Conservation (phyloP, 2,329 filamentous ascomycete genomes). For the Alternaria gaisen region DNA sequence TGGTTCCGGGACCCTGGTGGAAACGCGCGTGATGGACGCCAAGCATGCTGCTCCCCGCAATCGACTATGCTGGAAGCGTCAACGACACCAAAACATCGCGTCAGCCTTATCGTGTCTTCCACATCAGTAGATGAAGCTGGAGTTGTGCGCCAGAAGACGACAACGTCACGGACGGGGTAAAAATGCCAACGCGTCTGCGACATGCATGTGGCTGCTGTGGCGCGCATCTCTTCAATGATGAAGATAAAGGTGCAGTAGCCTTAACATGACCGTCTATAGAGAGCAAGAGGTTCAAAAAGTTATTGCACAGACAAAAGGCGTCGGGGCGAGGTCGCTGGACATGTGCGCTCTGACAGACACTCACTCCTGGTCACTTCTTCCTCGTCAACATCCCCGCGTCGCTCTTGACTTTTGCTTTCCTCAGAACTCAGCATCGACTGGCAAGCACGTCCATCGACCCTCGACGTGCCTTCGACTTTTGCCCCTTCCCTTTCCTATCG, state of each 20-base stretch:
- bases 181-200: neutral
- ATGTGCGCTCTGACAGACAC: neutral
- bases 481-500: neutral
- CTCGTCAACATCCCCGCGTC: neutral
- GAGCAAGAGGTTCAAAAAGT: neutral
- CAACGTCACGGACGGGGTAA: neutral
- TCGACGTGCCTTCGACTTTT: neutral
- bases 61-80: slow-evolving; percentile 5
- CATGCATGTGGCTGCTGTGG: neutral
- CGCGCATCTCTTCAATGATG: neutral
- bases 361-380: neutral
- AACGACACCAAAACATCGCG: neutral
- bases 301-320: neutral
- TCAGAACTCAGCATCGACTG: neutral
- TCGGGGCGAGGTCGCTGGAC: neutral
- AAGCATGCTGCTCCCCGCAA: slow-evolving; percentile 1
- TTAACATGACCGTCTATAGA: neutral
- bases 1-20: slow-evolving; percentile 1
- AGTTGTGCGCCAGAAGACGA: neutral
- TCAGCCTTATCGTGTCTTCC: neutral
- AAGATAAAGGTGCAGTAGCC: neutral
- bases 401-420: neutral
- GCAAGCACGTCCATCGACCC: neutral
- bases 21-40: neutral
- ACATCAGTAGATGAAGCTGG: fast-evolving